Base-by-base conservation (phyloP, 2,329 filamentous ascomycete species). In the Penicillium sp. region DNA sequence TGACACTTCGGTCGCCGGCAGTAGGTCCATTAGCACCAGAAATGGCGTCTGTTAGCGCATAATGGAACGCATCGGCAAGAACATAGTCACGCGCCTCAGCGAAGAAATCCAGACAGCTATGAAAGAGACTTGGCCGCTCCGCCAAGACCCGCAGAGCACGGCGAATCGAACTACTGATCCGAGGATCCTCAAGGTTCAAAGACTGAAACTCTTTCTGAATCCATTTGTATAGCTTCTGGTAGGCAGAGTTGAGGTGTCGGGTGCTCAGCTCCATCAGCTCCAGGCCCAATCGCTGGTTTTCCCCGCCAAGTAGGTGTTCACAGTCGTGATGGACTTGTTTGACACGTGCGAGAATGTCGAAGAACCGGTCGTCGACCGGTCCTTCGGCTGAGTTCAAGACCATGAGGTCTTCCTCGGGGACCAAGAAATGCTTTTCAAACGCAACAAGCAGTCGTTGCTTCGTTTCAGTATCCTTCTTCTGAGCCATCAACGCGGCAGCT, bases 141-240 rank as follows among this genome's bases (percentile, higher is more conserved):
- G 95, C 92, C 19, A 99, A 81, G 11, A 96, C 90, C 48, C 92
- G 86, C 39, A 99, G 81, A 22, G 92, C 92, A 55, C 88, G 86
- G 51, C 93, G 85, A 60, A 99, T 93, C 0, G 90, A 88, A 21
- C 88, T 84, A 70, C 90, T 93, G 72, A 98, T 93, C 67, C 96
- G 93, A 0, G 93, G 93, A 64, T 96, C 96, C 69, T 99, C 95
- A 9, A 98, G 83, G 71, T 98, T 96, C 50, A 98, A 77, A 0
- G 88, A 88, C 73, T 93, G 96, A 77, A 99, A 96, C 67, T 97
- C 92, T 57, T 90, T 87, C 71, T 97, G 93, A 21, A 96, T 87
- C 93, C 93, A 99, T 66, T 91, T 87, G 75, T 96, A 97, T 3
- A 99, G 83, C 71, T 97, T 99, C 71, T 99, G 93, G 66, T 95